Evolutionary conservation across 352 stramenopile species (phyloP), one percentile per base, ranked within the genome.

Genomic region (Globisporangium megalacanthum): DNA sequence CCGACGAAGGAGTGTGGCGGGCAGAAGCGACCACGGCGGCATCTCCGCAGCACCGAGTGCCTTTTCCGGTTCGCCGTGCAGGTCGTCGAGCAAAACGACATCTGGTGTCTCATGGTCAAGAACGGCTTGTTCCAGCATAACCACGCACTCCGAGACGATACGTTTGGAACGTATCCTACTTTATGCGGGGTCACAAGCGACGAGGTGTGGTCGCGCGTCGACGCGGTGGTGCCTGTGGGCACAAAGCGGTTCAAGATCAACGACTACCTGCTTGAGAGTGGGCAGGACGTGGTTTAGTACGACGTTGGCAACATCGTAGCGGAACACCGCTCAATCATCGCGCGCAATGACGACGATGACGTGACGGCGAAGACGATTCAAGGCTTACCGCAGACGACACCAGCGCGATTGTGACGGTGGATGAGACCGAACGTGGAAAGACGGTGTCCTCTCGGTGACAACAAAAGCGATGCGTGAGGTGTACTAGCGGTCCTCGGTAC

Each of bases 371-470:
- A 13, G 35, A 39, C 35, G 35, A 39, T 39, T 8, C 35, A 5
- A 39, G 20, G 42, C 9, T 48, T 10, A 2, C 20, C 4, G 4
- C 17, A 15, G 42, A 48, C 7, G 42, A 25, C n/a, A 20, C 6
- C 42, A 15, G 42, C 9, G n/a, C 7, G 17, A n/a, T 29, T 1
- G 17, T 25, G 7, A 63, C 52, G 0, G 29, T 68, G 7, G 48
- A 60, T 17, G 48, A 64, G 33, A 61, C 56, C 4, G 44, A 14
- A 0, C 2, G 20, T 0, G 19, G 55, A 3, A 19, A 68, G 6
- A 68, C 45, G 1, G 56, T 0, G 52, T 65, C 0, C 54, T 71
- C 22, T 64, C 42, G 3, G n/a, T 72, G 37, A 48, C 29, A 5
- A 52, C 11, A 5, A 15, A 6, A 0, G 46, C 46, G 14, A 68